Percentiles rank a stretch among this genome's conserved stretches.
These are phyloP conservation scores for Jatropha multifida DNA, from an alignment of 441 rosid genomes.

Conservation along the genomic window DNA sequence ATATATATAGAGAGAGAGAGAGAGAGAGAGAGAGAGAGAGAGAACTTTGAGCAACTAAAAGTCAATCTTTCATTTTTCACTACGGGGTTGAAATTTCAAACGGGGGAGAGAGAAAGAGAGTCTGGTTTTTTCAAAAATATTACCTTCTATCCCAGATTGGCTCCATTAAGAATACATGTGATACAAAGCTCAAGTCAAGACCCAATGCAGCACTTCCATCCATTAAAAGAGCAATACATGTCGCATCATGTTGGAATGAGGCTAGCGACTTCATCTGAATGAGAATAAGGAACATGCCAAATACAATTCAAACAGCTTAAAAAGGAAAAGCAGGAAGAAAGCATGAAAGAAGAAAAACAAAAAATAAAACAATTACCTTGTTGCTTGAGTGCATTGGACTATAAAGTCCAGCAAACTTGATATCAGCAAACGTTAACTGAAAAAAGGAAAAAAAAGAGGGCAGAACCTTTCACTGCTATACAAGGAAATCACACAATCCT, in stretches of 20 bases:
- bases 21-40: background rate
- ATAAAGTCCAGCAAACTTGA: slow-evolving; percentile 76
- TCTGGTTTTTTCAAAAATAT: background rate
- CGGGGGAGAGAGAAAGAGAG: too few relatives aligned
- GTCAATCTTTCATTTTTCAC: background rate
- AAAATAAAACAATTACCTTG: slow-evolving; percentile 50
- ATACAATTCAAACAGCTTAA: slow-evolving; percentile 16
- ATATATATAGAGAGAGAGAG: too few relatives aligned
- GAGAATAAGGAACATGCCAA: slow-evolving; percentile 19
- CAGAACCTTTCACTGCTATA: slow-evolving; percentile 8
- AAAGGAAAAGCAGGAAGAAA: slow-evolving; percentile 1
- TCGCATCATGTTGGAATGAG: slow-evolving; percentile 62
- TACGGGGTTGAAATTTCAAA: background rate
- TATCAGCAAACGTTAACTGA: slow-evolving; percentile 78
- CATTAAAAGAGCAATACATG: slow-evolving; percentile 91
- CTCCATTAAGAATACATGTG: slow-evolving; percentile 89
- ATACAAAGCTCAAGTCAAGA: slow-evolving; percentile 95
- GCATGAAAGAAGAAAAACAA: background rate
- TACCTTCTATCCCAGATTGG: slow-evolving; percentile 99
- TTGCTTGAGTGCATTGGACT: slow-evolving; percentile 81
- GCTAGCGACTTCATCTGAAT: slow-evolving; percentile 75
- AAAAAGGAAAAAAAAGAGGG: slow-evolving; percentile 18
- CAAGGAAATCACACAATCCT: slow-evolving; percentile 9
- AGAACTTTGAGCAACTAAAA: background rate
- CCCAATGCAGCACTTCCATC: slow-evolving; percentile 98